phyloP scores from a whole-genome alignment of 805 yeast species.

The Saccharomycopsis olivae region DNA sequence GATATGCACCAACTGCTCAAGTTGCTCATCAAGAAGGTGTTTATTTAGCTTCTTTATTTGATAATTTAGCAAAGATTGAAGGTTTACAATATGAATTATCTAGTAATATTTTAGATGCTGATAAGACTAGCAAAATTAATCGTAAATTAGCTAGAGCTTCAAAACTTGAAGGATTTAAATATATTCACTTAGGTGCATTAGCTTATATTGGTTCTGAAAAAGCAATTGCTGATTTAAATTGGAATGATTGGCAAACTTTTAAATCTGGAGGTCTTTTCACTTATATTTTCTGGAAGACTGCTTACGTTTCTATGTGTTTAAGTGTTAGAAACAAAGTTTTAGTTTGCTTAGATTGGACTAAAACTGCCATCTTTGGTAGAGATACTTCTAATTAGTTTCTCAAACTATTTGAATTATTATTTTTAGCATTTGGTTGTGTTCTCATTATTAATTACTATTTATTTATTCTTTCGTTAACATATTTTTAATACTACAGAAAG shows the following conservation, averaged over 20 bases:
- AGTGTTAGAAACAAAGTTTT: constrained; percentile 80
- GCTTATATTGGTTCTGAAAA: constrained; percentile 91
- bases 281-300: constrained; percentile 89
- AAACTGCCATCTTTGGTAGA: constrained; percentile 83
- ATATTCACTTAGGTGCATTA: constrained; percentile 83
- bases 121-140: constrained; percentile 34
- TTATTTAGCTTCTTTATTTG: constrained; percentile 64
- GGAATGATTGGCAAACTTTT: constrained; percentile 71
- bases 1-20: constrained; percentile 93
- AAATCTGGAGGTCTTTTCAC: constrained; percentile 80
- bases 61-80: constrained; percentile 52
- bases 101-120: constrained; percentile 27
- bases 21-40: constrained; percentile 93
- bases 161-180: constrained; percentile 52
- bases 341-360: constrained; percentile 82
- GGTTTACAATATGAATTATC: constrained; percentile 36
- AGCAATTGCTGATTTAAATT: constrained; percentile 85
- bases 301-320: constrained; percentile 87
- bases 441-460: no score
- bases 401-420: no score
- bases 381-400: constrained; percentile 30
- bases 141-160: constrained; percentile 26
- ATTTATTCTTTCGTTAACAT: no score
- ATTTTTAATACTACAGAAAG: no score
- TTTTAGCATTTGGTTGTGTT: no score